Base-by-base conservation (phyloP, 768 basidiomycete genomes). In the Lentinula raphanica region DNA sequence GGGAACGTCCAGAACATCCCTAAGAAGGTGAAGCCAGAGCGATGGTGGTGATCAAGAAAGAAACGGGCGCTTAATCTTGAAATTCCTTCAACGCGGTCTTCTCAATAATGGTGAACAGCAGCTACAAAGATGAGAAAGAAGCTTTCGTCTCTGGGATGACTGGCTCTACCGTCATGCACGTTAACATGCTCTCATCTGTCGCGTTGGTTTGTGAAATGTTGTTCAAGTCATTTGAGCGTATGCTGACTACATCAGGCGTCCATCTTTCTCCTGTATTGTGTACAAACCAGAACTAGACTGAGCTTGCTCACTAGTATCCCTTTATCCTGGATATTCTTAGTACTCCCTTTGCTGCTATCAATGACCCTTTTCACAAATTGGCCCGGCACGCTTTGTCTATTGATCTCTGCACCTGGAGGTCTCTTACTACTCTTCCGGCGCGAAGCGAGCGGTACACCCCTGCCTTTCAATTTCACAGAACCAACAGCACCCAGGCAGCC, bases 61-160 rank as follows among this genome's bases (percentile, higher is more conserved):
- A n/a, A n/a, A n/a, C n/a, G n/a, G n/a, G n/a, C n/a, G n/a, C n/a
- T n/a, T n/a, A n/a, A n/a, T n/a, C n/a, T n/a, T 48, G 32, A 35
- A 8, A 35, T 35, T n/a, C 23, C 35, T 40, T 25, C 5, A 28
- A 48, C 46, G 46, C 46, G 46, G 6, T 8, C 32, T 44, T 21
- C 28, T 11, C 58, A 38, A 31, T n/a, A n/a, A n/a, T 51, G 38
- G 9, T 6, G 13, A 19, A 49, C 17, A 56, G 13, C 3, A 49
- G 58, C 58, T 95, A 95, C 79, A 94, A 92, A 69, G 63, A 76
- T 7, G 83, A 79, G 8, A 96, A 96, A 70, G 90, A 92, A 73
- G 83, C 81, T 0, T 96, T 94, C 65, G 87, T 93, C 38, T 85
- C 90, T 6, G 82, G 84, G 38, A 82, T 79, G 71, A 79, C 78